Conservation (phyloP, 768 basidiomycete genomes). For the Boletus reticulatus region DNA sequence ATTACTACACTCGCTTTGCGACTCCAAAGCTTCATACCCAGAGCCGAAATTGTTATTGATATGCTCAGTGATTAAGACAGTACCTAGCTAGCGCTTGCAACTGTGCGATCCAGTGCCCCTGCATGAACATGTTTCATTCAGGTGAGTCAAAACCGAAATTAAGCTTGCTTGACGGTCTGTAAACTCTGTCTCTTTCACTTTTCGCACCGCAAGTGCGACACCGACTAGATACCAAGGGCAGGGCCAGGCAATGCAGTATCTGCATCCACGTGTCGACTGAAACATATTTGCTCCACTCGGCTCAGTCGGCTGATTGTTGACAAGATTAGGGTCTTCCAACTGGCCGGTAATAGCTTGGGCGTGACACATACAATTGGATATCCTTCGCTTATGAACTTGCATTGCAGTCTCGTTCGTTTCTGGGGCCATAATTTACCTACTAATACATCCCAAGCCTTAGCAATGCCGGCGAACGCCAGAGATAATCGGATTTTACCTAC, state of each 20-base stretch:
- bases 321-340: not conserved
- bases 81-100: not conserved
- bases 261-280: constrained; percentile 12
- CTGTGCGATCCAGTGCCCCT: not conserved
- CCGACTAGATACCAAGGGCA: not conserved
- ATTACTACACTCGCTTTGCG: not conserved
- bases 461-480: not conserved
- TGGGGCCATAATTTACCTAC: not conserved
- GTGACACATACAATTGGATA: not conserved
- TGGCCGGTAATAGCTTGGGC: constrained; percentile 3
- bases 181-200: not conserved
- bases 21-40: not conserved
- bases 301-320: constrained; percentile 17
- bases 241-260: not conserved
- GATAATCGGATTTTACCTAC: not conserved
- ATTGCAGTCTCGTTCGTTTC: not conserved
- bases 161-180: not conserved
- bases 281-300: constrained; percentile 25
- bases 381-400: not conserved
- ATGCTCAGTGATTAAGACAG: not conserved
- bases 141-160: not conserved
- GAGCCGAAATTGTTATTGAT: too few species aligned
- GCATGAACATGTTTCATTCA: not conserved
- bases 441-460: not conserved
- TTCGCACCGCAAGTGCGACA: not conserved